These are phyloP conservation scores for Cyclotella atomus DNA, from an alignment of 108 stramenopile species.

Conservation along the genomic window DNA sequence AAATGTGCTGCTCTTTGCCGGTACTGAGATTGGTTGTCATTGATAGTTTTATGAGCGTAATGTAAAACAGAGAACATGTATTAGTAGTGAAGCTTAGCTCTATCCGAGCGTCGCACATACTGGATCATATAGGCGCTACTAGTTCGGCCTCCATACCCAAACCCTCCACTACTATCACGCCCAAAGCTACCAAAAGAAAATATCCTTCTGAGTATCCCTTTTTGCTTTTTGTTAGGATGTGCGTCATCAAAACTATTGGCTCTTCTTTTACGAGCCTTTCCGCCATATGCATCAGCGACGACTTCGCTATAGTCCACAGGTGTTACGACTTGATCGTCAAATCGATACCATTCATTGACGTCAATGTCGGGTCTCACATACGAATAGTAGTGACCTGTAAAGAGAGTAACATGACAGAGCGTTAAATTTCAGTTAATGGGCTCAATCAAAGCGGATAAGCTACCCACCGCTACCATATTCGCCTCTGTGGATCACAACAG, in stretches of 20 bases:
- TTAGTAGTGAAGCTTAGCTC: conserved; percentile 56
- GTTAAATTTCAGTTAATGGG: not conserved
- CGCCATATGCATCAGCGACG: conserved; percentile 66
- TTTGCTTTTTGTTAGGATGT: too few relatives aligned
- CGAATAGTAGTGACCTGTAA: conserved; percentile 57
- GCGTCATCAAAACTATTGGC: conserved; percentile 12
- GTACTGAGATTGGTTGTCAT: too few relatives aligned
- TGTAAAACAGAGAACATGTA: too few relatives aligned
- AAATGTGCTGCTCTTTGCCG: too few relatives aligned
- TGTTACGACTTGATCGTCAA: conserved; percentile 79
- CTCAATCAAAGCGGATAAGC: too few relatives aligned
- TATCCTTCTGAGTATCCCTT: not conserved
- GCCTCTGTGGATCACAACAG: conserved; percentile 81
- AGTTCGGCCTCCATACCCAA: conserved; percentile 76
- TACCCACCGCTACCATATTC: conserved; percentile 77
- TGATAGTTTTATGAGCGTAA: too few relatives aligned
- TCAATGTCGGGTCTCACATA: conserved; percentile 80
- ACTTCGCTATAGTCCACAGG: conserved; percentile 66
- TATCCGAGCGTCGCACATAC: conserved; percentile 68
- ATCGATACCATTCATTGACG: conserved; percentile 75
- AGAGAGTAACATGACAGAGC: not conserved
- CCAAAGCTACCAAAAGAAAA: conserved; percentile 19
- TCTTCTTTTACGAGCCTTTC: conserved; percentile 23
- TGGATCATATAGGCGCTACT: conserved; percentile 86
- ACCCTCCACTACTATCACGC: conserved; percentile 26